Conservation (phyloP, 2,329 filamentous ascomycete species). For the Fusarium denticulatum region DNA sequence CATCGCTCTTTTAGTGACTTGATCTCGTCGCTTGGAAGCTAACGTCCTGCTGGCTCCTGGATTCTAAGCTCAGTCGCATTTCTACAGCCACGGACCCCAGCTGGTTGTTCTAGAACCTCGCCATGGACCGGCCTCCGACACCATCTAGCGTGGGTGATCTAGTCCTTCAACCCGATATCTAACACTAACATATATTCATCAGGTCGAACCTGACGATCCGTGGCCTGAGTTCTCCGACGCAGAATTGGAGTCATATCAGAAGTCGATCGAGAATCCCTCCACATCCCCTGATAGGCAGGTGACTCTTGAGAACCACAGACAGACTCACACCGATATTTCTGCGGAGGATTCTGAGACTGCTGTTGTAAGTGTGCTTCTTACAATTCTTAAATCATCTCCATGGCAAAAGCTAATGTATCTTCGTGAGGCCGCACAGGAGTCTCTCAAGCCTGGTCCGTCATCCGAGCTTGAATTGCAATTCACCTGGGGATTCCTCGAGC, state of each 20-base stretch:
- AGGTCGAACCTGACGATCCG: not conserved
- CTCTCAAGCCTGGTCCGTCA: no score
- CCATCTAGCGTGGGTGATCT: not conserved
- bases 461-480: no score
- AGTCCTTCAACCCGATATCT: accelerated
- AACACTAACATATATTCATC: not conserved
- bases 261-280: not conserved
- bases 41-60: not conserved
- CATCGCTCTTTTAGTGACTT: not conserved
- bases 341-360: accelerated
- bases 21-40: not conserved
- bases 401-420: not conserved
- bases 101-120: not conserved
- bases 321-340: accelerated
- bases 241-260: not conserved
- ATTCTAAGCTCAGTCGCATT: no score
- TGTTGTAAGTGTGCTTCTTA: not conserved
- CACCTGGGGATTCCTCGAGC: no score
- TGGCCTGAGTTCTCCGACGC: not conserved
- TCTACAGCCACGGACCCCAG: not conserved
- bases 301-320: not conserved
- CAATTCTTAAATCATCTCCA: no score
- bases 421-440: not conserved
- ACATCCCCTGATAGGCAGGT: not conserved
- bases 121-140: not conserved